Base-by-base conservation (phyloP, 768 basidiomycete species). In the Sporobolomyces phaffii region DNA sequence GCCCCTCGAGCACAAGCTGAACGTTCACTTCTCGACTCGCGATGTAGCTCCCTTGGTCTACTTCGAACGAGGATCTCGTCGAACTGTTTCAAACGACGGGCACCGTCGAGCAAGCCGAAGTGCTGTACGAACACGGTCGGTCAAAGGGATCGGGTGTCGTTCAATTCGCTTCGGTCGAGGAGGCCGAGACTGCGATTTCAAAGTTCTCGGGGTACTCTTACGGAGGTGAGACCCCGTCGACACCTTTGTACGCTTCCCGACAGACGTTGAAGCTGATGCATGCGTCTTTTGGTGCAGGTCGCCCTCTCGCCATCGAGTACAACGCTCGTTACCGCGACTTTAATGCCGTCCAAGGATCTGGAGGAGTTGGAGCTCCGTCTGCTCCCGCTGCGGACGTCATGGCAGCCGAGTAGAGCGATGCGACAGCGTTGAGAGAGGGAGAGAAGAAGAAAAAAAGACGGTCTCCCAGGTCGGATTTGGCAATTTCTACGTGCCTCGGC, bases 31-130 rank as follows among this genome's bases (percentile, higher is more conserved):
- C n/a, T n/a, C n/a, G n/a, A n/a, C n/a, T n/a, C n/a, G n/a, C n/a
- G n/a, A n/a, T n/a, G 17, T 70, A 98, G 94, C 79, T 99, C 22
- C 94, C 94, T 1, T 99, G 93, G 93, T 97, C 94, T 14, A 99
- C 94, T 49, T 92, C 94, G 10, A 97, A 99, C 77, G 94, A 99
- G 77, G 94, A 99, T 77, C 80, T 99, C 48, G 93, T 99, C 26
- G 94, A 99, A 79, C 79, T 99, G 24, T 99, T 99, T 74, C 93
- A 97, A 81, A 99, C 94, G 38, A 96, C 93, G 0, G 64, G 94
- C 14, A 87, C 88, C 72, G 94, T 99, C 40, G 89, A 92, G 75
- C 81, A 91, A 38, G 94, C 94, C 3, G 94, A 99, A 79, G 94
- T 97, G 70, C 78, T 99, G 51, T 92, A 88, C 73, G 93, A 97